These are phyloP conservation scores for Lecanicillium sp. DNA, from an alignment of 2,329 filamentous ascomycete species.

Conservation along the genomic window DNA sequence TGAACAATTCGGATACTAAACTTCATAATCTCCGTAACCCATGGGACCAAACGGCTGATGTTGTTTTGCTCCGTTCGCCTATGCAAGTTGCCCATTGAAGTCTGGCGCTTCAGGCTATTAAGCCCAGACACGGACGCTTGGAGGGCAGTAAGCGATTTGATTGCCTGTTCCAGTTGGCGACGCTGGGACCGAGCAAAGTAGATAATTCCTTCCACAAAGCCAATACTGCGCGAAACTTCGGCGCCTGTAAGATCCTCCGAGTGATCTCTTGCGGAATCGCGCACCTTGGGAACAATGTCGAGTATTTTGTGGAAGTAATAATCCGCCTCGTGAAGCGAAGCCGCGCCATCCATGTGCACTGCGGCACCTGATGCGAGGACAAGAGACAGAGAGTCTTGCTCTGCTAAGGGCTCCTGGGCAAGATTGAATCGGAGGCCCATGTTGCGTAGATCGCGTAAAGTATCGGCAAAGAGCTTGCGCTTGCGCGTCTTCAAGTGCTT, in stretches of 20 bases:
- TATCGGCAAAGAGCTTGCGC: slow-evolving; percentile 82
- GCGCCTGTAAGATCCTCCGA: slow-evolving; percentile 77
- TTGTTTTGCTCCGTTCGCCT: slow-evolving; percentile 16
- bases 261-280: slow-evolving; percentile 63
- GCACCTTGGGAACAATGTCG: slow-evolving; percentile 61
- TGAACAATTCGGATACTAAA: slow-evolving; percentile 55
- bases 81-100: slow-evolving; percentile 22
- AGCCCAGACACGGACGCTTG: slow-evolving; percentile 29
- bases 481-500: slow-evolving; percentile 90
- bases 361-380: slow-evolving; percentile 56
- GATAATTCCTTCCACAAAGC: slow-evolving; percentile 81
- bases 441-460: slow-evolving; percentile 68
- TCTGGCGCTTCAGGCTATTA: slow-evolving; percentile 5
- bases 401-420: slow-evolving; percentile 61
- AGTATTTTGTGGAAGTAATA: slow-evolving; percentile 74
- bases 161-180: slow-evolving; percentile 32
- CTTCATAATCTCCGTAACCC: slow-evolving; percentile 63
- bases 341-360: slow-evolving; percentile 21
- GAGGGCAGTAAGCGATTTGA: slow-evolving; percentile 31
- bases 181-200: slow-evolving; percentile 57
- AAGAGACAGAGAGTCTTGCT: slow-evolving; percentile 62
- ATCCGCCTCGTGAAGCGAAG: slow-evolving; percentile 38
- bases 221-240: slow-evolving; percentile 71
- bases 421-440: slow-evolving; percentile 90
- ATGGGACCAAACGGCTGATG: slow-evolving; percentile 30